Evolutionary conservation across 2,329 filamentous ascomycete genomes (phyloP), one percentile per base, ranked within the genome.

Genomic region (Ophiocordyceps australis): DNA sequence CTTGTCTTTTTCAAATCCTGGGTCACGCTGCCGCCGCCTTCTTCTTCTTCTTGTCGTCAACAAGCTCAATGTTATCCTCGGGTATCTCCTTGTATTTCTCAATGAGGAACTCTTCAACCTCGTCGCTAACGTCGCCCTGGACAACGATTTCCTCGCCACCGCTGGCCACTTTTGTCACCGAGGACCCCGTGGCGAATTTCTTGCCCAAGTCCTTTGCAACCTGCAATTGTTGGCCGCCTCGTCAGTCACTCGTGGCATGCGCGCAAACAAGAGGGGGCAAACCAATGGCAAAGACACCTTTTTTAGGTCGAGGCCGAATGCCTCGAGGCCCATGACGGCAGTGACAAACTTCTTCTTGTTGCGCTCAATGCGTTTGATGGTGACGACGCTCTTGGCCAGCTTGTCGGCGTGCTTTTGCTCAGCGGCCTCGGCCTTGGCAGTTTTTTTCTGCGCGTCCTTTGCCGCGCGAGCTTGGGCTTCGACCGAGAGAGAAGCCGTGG

Each of bases 321-420:
- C 73, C 50, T 98, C 89, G 13, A 98, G 62, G 0, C 89, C 89
- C 6, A 71, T 71, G n/a, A 98, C 74, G 11, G 85, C 76, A 1
- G 89, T 98, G 28, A 98, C 85, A 47, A 74, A 91, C 59, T 98
- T 98, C 45, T 89, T 73, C 65, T 98, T 98, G 55, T 93, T 95
- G 35, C 89, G 74, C 62, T 95, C 89, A 40, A 98, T 89, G 15
- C 89, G 80, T 66, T 94, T 94, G 57, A 98, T 93, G 30, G 71
- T 74, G 28, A 98, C 59, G 44, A 83, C 77, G 36, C 77, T 80
- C 32, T 77, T 71, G 20, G 82, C 81, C 38, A 86, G 77, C 45
- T 77, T 74, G 47, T 85, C 81, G 14, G 74, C 74, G 35, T 85
- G 74, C 46, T 83, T 82, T 34, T 75, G 70, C 54, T 93, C 86